These are phyloP conservation scores for Penicillium sp. DNA, from an alignment of 2,329 filamentous ascomycete genomes.

Conservation along the genomic window DNA sequence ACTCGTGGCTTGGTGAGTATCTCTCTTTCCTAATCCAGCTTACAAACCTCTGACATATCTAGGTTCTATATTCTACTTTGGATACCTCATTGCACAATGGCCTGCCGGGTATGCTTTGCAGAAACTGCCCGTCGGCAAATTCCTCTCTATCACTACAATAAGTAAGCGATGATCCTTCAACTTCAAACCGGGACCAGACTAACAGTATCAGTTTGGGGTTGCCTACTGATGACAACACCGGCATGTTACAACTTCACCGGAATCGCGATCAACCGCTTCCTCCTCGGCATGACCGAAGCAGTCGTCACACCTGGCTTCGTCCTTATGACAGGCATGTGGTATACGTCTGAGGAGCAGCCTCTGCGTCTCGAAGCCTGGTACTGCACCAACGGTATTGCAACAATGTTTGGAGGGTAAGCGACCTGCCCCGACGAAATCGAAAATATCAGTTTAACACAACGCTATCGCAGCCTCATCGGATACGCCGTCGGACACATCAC, in stretches of 20 bases:
- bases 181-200: neutral
- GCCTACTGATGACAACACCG: conserved; percentile 45
- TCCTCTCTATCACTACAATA: conserved; percentile 42
- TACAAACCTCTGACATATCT: neutral
- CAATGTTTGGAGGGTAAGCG: conserved; percentile 55
- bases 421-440: neutral
- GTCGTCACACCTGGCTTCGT: conserved; percentile 51
- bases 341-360: conserved; percentile 47
- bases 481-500: conserved; percentile 60
- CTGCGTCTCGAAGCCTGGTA: conserved; percentile 55
- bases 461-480: conserved; percentile 44
- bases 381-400: conserved; percentile 57
- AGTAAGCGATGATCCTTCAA: conserved; percentile 4
- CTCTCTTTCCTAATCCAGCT: too few species aligned
- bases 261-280: conserved; percentile 44
- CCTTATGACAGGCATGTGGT: conserved; percentile 53
- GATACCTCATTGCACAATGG: conserved; percentile 47
- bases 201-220: conserved; percentile 39
- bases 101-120: conserved; percentile 46
- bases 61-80: conserved; percentile 51
- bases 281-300: conserved; percentile 49
- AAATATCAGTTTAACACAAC: neutral
- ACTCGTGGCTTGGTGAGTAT: conserved; percentile 27
- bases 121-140: conserved; percentile 47
- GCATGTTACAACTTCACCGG: conserved; percentile 45